Percentiles rank a stretch among this genome's conserved stretches.
These are phyloP conservation scores for Wickerhamiella australiensis DNA, from an alignment of 805 yeast species.

Conservation along the genomic window DNA sequence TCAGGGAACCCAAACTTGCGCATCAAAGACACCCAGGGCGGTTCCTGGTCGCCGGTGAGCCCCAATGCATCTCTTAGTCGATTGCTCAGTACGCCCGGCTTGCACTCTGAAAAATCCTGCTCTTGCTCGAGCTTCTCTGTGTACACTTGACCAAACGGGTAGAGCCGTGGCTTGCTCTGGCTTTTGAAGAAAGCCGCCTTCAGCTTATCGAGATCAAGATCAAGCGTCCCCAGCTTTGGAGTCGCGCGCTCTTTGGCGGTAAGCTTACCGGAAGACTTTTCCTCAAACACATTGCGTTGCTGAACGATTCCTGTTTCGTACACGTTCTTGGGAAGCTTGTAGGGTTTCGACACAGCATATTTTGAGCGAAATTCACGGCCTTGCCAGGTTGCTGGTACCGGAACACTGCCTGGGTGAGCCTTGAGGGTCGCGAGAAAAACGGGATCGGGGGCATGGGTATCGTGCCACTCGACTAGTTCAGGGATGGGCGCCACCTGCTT, in stretches of 20 bases:
- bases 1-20: constrained; percentile 39
- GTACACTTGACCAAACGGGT: constrained; percentile 65
- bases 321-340: constrained; percentile 66
- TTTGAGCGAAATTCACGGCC: constrained; percentile 56
- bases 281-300: constrained; percentile 53
- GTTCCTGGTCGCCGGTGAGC: constrained; percentile 43
- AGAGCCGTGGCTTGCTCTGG: constrained; percentile 61
- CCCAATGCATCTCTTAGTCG: constrained; percentile 60
- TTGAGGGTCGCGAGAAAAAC: constrained; percentile 51
- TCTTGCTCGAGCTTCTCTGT: constrained; percentile 58
- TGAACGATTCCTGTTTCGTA: constrained; percentile 74
- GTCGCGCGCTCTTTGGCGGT: constrained; percentile 73
- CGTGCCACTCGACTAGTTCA: constrained; percentile 73
- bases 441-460: constrained; percentile 77
- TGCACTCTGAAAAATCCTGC: constrained; percentile 35
- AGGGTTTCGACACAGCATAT: constrained; percentile 41
- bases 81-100: constrained; percentile 59
- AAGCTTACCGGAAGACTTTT: constrained; percentile 42
- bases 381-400: constrained; percentile 80
- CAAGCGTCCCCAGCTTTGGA: constrained; percentile 76
- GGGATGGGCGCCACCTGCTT: constrained; percentile 54
- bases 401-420: constrained; percentile 50
- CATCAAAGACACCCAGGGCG: constrained; percentile 75
- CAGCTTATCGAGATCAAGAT: constrained; percentile 69
- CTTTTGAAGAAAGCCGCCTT: constrained; percentile 78